Conservation (phyloP, 768 basidiomycete genomes). For the Boletus bicolor region DNA sequence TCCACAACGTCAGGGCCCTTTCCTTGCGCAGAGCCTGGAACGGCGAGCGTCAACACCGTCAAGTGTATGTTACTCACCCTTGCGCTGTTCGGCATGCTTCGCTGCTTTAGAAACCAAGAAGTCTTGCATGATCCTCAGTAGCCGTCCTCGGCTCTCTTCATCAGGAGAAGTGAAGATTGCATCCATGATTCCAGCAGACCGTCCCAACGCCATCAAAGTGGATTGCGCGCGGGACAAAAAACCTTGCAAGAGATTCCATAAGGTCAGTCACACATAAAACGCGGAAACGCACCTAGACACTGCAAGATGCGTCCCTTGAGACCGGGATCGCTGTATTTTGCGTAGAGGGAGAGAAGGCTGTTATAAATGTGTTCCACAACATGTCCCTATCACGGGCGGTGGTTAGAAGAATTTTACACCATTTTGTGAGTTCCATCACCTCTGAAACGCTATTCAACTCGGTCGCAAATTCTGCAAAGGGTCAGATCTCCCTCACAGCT, state of each 20-base stretch:
- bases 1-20: constrained; percentile 42
- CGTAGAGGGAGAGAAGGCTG: constrained; percentile 67
- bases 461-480: constrained; percentile 43
- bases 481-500: background rate
- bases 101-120: constrained; percentile 81
- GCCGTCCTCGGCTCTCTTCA: constrained; percentile 64
- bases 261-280: background rate
- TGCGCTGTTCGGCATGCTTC: constrained; percentile 72
- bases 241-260: constrained; percentile 43
- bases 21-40: constrained; percentile 19
- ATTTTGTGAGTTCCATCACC: constrained; percentile 30
- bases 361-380: constrained; percentile 83
- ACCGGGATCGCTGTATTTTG: constrained; percentile 54
- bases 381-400: constrained; percentile 43
- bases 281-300: constrained; percentile 65
- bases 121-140: constrained; percentile 88
- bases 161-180: constrained; percentile 75
- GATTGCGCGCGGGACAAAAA: constrained; percentile 93
- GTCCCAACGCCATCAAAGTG: constrained; percentile 51
- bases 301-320: constrained; percentile 75
- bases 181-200: constrained; percentile 85
- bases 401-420: background rate
- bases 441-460: constrained; percentile 60
- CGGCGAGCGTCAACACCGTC: background rate
- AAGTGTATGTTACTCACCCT: constrained; percentile 40